Base-by-base conservation (phyloP, 2,329 filamentous ascomycete species). In the Moelleriella libera region DNA sequence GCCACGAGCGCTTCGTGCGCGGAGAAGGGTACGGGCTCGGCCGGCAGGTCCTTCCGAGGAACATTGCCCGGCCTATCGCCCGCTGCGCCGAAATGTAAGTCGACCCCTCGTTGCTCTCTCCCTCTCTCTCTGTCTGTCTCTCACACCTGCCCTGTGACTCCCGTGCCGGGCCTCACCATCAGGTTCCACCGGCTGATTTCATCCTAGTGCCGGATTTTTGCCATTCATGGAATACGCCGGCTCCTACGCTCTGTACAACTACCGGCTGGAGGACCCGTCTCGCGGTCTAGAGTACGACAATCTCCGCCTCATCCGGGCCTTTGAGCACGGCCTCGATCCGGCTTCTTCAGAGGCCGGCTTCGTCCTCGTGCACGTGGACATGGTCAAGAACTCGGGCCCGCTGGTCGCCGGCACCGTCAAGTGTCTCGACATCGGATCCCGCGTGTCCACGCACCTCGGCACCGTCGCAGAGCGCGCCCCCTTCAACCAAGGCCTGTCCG, bases 311-410 rank as follows among this genome's bases (percentile, higher is more conserved):
- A 82, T 96, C 59, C 85, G 90, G 37, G 90, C 88, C 29, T 97
- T 96, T 57, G 89, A 96, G 67, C 78, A 83, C 57, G 90, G 90
- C 11, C 79, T 95, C 7, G 85, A 96, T 62, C 85, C 85, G 0
- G 75, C 75, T 32, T 94, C 87, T 3, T 95, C 88, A 6, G 90
- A 96, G 64, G 90, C 90, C 1, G 90, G 90, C 45, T 96, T 97
- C 62, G 88, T 96, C n/a, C 76, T 96, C 10, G 89, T 92, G 5
- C 90, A 96, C 63, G 82, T 97, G 46, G 88, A 94, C 65, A 97
- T 96, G 89, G 90, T 95, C 45, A 82, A 82, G 60, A 80, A 94
- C 64, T 89, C 88, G 0, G 83, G 83, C 0, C 77, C 80, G 1
- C 72, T 97, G 1, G 80, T 96, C 44, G 74, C 78, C 41, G 87